Evolutionary conservation across 176 grass and related monocot genomes (phyloP), one percentile per base, ranked within the genome.

Genomic region (Eremochloa ophiuroides): DNA sequence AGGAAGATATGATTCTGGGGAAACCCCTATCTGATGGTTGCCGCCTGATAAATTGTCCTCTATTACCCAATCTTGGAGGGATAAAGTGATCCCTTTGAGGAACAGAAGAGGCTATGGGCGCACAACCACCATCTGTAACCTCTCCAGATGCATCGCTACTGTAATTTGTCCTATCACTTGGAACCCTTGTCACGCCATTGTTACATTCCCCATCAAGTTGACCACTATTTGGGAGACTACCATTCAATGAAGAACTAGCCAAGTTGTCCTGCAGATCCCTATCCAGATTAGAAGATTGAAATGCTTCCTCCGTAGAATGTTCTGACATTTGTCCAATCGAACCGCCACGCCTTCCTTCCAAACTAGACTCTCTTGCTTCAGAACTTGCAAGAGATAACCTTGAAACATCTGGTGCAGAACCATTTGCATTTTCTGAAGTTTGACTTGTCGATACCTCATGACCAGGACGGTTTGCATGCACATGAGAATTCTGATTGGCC

Each of bases 1-100:
- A 81, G 67, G 94, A 90, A 58, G 89, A 82, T 75, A 92, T 73
- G 30, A 97, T 90, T 77, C 87, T 91, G 0, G 94, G 89, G 50
- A 88, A 84, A 55, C 79, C 76, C 64, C 89, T 91, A 66, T 94
- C 89, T 44, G 91, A 92, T 83, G 85, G 35, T 51, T 81, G 87
- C 23, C 85, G 71, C 77, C 87, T 83, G n/a, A 86, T 71, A 42
- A 75, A 88, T 76, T 89, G 88, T 50, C 78, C 51, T 85, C 86
- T 87, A 70, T 35, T 2, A 27, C 48, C 81, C 60, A 89, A 64
- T 73, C 85, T 85, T 76, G 85, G 43, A 42, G 69, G 78, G 30
- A 93, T 80, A 22, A 88, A 76, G 77, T 38, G 63, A 73, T 90
- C 88, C 77, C 85, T 88, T 80, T 71, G 88, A 51, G 85, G 79